Percentiles rank a stretch among this genome's conserved stretches.
These are phyloP conservation scores for Hypoxylon trugodes DNA, from an alignment of 495 filamentous ascomycete species.

Conservation along the genomic window DNA sequence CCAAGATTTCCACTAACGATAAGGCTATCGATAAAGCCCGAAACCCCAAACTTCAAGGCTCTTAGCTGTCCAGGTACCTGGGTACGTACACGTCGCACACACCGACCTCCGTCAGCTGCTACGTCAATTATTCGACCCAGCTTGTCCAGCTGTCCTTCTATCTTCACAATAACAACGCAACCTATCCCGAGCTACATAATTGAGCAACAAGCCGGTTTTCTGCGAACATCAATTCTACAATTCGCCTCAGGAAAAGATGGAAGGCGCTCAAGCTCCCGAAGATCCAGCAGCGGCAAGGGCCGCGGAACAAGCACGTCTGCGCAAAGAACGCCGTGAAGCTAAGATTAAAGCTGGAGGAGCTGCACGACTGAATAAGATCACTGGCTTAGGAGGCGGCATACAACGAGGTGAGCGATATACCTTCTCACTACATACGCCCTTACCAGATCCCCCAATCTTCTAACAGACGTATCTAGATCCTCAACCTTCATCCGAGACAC, in stretches of 20 bases:
- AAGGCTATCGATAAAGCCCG: constrained; percentile 27
- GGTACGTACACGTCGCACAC: constrained; percentile 4
- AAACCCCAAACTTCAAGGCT: too few species aligned
- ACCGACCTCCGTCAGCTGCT: constrained; percentile 8
- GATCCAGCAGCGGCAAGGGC: constrained; percentile 68
- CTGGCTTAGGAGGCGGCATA: constrained; percentile 74
- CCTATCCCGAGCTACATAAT: constrained; percentile 6
- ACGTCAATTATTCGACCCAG: constrained; percentile 34
- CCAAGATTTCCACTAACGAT: constrained; percentile 6
- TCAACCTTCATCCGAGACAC: constrained; percentile 10
- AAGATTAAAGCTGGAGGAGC: constrained; percentile 87
- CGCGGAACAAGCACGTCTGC: constrained; percentile 78
- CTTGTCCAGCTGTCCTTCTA: constrained; percentile 24
- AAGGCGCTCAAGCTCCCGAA: constrained; percentile 39
- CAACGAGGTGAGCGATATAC: constrained; percentile 51
- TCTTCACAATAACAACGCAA: constrained; percentile 19
- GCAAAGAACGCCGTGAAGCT: constrained; percentile 88
- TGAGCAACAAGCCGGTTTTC: constrained; percentile 6
- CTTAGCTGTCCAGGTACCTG: constrained; percentile 2
- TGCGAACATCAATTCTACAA: neutral
- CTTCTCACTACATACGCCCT: constrained; percentile 1
- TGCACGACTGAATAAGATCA: constrained; percentile 84
- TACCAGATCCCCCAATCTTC: neutral
- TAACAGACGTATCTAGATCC: constrained; percentile 17
- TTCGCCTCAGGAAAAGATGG: constrained; percentile 31